Conservation (phyloP, 352 stramenopile genomes). For the Pythium dissotocum region DNA sequence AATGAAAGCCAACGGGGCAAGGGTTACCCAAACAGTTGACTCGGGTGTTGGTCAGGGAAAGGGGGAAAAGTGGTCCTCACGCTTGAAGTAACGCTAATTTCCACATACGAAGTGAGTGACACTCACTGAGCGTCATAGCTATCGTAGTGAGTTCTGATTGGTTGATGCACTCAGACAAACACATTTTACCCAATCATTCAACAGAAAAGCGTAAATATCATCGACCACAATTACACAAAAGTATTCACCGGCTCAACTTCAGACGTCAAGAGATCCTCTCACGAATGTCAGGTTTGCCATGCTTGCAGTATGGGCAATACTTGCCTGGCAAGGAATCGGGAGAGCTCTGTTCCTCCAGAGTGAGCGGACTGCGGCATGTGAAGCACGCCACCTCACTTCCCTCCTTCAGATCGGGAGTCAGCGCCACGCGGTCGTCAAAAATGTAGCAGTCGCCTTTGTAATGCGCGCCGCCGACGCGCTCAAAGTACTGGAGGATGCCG, state of each 20-base stretch:
- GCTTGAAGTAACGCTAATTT: slow-evolving; percentile 1
- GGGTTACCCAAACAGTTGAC: slow-evolving; percentile 6
- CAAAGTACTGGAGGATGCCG: slow-evolving; percentile 82
- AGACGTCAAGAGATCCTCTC: neutral
- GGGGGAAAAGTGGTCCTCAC: neutral
- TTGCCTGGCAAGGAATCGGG: slow-evolving; percentile 40
- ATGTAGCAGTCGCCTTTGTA: slow-evolving; percentile 81
- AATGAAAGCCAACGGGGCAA: neutral
- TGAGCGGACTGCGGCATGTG: slow-evolving; percentile 57
- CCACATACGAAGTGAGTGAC: neutral
- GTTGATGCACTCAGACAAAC: neutral
- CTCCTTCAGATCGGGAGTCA: slow-evolving; percentile 62
- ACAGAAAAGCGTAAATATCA: slow-evolving; percentile 4
- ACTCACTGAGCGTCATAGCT: neutral
- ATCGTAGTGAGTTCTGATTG: neutral
- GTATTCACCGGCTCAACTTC: slow-evolving; percentile 15
- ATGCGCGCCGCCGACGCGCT: slow-evolving; percentile 63
- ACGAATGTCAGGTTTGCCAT: slow-evolving; percentile 53
- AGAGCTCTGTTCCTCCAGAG: slow-evolving; percentile 46
- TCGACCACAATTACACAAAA: slow-evolving; percentile 13
- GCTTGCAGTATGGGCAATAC: slow-evolving; percentile 60
- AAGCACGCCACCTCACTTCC: slow-evolving; percentile 47
- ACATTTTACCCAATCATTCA: neutral
- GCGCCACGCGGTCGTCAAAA: slow-evolving; percentile 73
- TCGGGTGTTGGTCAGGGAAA: neutral